Conservation (phyloP, 2,329 filamentous ascomycete species). For the Akanthomyces muscarius region DNA sequence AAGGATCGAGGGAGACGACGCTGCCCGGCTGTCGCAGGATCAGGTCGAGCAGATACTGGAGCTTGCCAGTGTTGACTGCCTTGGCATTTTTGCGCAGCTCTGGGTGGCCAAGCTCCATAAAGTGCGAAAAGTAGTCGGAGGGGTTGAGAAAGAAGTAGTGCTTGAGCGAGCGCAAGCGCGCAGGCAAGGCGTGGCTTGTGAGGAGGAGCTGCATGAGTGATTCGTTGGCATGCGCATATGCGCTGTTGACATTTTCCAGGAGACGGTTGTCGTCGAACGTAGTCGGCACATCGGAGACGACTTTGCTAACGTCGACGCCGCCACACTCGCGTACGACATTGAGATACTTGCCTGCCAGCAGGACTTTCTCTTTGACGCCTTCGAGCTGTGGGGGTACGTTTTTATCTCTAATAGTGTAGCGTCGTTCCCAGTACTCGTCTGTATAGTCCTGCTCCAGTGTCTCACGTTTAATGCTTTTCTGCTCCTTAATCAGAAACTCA, state of each 20-base stretch:
- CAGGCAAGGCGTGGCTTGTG: conserved; percentile 86
- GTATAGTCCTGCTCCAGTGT: conserved; percentile 93
- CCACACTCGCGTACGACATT: conserved; percentile 97
- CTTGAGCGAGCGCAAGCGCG: conserved; percentile 83
- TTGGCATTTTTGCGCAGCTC: conserved; percentile 89
- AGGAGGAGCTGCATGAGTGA: conserved; percentile 86
- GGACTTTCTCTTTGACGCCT: conserved; percentile 86
- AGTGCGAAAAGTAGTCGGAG: conserved; percentile 97
- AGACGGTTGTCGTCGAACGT: conserved; percentile 92
- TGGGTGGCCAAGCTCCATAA: conserved; percentile 84
- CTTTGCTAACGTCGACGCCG: conserved; percentile 88
- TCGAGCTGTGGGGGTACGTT: conserved; percentile 91
- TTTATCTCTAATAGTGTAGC: conserved; percentile 89
- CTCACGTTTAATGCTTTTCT: conserved; percentile 90
- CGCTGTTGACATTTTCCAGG: conserved; percentile 90
- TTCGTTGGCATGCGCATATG: conserved; percentile 92
- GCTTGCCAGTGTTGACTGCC: conserved; percentile 83
- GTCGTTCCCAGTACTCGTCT: conserved; percentile 97
- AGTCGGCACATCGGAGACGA: conserved; percentile 79
- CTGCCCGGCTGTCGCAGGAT: conserved; percentile 95
- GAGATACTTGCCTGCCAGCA: conserved; percentile 93
- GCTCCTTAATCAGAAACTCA: conserved; percentile 93
- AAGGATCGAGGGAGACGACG: conserved; percentile 88
- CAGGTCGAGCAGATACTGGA: conserved; percentile 92
- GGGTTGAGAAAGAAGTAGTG: conserved; percentile 99